Evolutionary conservation across 2,329 filamentous ascomycete genomes (phyloP).

Genomic region (Colletotrichum tropicale): DNA sequence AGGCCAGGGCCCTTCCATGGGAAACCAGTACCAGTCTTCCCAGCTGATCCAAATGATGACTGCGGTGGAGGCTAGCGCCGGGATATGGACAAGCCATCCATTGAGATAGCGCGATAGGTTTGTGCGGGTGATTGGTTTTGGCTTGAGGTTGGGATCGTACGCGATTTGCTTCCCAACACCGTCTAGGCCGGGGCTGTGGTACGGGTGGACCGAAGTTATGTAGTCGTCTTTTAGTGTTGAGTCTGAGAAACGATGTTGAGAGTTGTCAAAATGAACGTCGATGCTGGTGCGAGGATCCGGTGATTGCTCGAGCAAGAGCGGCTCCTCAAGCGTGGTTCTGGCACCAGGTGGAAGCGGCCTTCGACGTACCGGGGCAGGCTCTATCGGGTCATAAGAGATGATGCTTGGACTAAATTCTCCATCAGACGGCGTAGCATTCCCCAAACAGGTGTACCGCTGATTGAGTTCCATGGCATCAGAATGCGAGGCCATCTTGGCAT

Average conservation of each 20-base stretch:
- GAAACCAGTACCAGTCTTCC: slow-evolving; percentile 3
- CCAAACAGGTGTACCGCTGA: background rate
- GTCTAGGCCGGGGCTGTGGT: background rate
- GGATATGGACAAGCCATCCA: slow-evolving; percentile 5
- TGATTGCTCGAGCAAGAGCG: background rate
- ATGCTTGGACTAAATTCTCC: background rate
- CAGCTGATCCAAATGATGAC: background rate
- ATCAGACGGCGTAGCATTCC: background rate
- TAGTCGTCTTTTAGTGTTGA: background rate
- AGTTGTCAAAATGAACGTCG: background rate
- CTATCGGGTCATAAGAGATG: background rate
- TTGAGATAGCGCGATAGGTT: background rate
- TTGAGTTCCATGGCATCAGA: background rate
- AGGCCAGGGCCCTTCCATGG: background rate
- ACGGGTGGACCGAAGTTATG: background rate
- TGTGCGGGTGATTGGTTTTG: background rate
- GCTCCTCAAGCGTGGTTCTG: background rate
- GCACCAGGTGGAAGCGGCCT: background rate
- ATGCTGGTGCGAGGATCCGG: background rate
- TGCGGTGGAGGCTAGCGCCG: background rate
- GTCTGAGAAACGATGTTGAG: background rate
- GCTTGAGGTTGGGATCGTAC: background rate
- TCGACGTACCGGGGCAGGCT: background rate
- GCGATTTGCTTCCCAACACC: background rate
- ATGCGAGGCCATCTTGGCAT: background rate